Conservation (phyloP, 129 eudicot genomes). For the Artemisia tridentata region DNA sequence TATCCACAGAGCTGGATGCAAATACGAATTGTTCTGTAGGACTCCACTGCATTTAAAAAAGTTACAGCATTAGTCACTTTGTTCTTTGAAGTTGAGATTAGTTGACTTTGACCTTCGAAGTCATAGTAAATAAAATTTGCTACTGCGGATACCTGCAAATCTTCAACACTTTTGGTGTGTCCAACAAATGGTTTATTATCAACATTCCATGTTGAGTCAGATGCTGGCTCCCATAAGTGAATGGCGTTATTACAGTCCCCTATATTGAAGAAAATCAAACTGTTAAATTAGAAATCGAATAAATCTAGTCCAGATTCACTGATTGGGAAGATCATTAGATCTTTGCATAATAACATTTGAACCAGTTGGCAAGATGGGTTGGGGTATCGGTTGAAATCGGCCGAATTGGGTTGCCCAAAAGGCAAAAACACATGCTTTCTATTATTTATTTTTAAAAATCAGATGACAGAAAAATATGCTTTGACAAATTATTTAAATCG, state of each 20-base stretch:
- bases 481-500: too few relatives aligned
- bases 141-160: conserved; percentile 61
- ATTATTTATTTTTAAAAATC: too few relatives aligned
- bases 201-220: conserved; percentile 77
- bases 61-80: too few relatives aligned
- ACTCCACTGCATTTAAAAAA: conserved; percentile 78
- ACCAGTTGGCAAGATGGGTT: too few relatives aligned
- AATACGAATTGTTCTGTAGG: conserved; percentile 79
- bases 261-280: conserved; percentile 8
- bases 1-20: conserved; percentile 95
- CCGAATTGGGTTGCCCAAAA: too few relatives aligned
- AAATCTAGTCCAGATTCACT: background rate
- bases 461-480: too few relatives aligned
- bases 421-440: too few relatives aligned
- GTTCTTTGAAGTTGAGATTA: background rate
- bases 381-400: too few relatives aligned
- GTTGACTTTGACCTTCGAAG: conserved; percentile 4
- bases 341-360: too few relatives aligned
- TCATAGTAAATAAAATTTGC: background rate
- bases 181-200: conserved; percentile 78
- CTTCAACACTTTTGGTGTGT: conserved; percentile 95
- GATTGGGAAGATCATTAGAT: background rate
- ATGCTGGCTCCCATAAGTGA: conserved; percentile 88
- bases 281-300: background rate
- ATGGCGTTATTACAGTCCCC: conserved; percentile 90